Base-by-base conservation (phyloP, 441 rosid genomes). In the Populus hybrid region DNA sequence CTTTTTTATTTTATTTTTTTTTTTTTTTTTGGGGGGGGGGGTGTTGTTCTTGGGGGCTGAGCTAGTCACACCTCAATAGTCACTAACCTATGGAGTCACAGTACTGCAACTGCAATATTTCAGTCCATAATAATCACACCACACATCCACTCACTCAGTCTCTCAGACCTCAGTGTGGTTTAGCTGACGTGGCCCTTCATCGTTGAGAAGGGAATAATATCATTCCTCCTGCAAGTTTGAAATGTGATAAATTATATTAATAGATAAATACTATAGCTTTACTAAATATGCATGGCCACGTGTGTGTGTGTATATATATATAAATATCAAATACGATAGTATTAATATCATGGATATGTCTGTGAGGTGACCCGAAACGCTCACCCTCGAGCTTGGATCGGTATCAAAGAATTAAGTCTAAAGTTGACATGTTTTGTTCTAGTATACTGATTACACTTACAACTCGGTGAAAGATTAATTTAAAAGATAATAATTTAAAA, bases 381-480 rank as follows among this genome's bases (percentile, higher is more conserved):
- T 33, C 0, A 6, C 7, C 35, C 35, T 33, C 7, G 1, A 33
- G 35, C 7, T 33, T 33, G 35, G 7, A 1, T 33, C 35, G 0
- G 33, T 31, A 6, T 6, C 7, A 33, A 33, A 33, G 7, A 1
- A 33, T 33, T 33, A 33, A 33, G 7, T 33, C 0, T 33, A 33
- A 33, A 33, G 35, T 6, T 33, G 35, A 33, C 7, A 1, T 33
- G 1, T 33, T 33, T 33, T 33, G 6, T 33, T 33, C 7, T 6
- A 1, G 7, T 33, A 0, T 6, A 33, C 1, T 1, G 0, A 6
- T 0, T 1, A 0, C 0, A 0, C 7, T 6, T 33, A 33, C 0
- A 33, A 5, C 7, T 33, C 6, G 7, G 6, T 33, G n/a, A n/a
- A n/a, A n/a, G n/a, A n/a, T n/a, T n/a, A n/a, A n/a, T n/a, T n/a